These are phyloP conservation scores for Penstemon eatonii DNA, from an alignment of 257 asterid species.

Conservation along the genomic window DNA sequence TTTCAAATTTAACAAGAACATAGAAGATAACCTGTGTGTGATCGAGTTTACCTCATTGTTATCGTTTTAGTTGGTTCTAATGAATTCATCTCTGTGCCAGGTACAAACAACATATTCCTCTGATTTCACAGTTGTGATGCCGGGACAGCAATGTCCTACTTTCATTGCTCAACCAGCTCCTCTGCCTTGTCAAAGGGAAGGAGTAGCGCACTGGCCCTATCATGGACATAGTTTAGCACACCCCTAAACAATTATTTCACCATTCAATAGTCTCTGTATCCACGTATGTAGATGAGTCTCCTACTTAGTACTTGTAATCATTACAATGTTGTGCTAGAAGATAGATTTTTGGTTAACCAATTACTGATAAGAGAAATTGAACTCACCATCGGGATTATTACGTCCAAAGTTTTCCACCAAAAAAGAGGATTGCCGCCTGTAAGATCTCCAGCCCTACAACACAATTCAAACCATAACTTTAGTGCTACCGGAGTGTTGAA, in stretches of 20 bases:
- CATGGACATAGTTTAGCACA: slow-evolving; percentile 40
- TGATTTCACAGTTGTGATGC: slow-evolving; percentile 78
- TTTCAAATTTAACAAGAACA: background rate
- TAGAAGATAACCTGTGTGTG: background rate
- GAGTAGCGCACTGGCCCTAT: slow-evolving; percentile 50
- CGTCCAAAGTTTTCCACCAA: background rate
- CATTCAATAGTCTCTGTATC: slow-evolving; percentile 12
- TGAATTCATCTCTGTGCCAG: slow-evolving; percentile 35
- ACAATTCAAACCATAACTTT: slow-evolving; percentile 12
- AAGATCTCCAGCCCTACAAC: background rate
- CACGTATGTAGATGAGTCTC: slow-evolving; percentile 19
- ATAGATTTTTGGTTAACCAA: slow-evolving; percentile 6
- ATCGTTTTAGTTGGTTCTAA: slow-evolving; percentile 1
- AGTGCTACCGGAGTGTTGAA: background rate
- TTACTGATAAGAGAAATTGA: slow-evolving; percentile 2
- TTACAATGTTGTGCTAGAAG: background rate
- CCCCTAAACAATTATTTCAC: slow-evolving; percentile 16
- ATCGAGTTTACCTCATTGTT: background rate
- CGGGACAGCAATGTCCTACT: slow-evolving; percentile 79
- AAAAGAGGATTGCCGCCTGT: too few relatives aligned
- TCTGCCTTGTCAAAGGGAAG: slow-evolving; percentile 72
- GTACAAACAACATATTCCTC: slow-evolving; percentile 46
- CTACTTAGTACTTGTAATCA: background rate
- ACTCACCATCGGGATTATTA: background rate
- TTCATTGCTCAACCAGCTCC: slow-evolving; percentile 89